Evolutionary conservation across 805 yeast genomes (phyloP), one percentile per base, ranked within the genome.

Genomic region (Sugiyamaella boreocaroliniensis): DNA sequence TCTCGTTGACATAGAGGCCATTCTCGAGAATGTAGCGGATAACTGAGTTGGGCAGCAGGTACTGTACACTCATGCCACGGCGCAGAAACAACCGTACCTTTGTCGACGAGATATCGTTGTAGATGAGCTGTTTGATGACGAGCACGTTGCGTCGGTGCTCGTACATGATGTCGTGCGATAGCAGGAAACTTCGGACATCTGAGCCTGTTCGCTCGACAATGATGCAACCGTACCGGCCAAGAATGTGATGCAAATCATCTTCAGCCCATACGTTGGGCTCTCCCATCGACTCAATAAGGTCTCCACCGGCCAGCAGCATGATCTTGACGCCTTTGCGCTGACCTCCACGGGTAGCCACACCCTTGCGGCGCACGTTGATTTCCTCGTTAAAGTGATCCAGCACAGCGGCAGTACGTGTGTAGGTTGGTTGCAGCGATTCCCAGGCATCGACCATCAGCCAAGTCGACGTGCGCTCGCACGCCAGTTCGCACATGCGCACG

Each of bases 361-460:
- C 99, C 18, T 95, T 90, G 53, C 96, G 74, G 65, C 86, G 87
- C 55, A 89, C 81, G 67, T 93, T 93, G 58, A 93, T 85, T 64
- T 93, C 99, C 64, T 90, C 88, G 69, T 93, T 92, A 71, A 93
- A 93, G 69, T 93, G 99, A 67, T 93, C 99, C 64, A 93, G 76
- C 5, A 93, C 99, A 51, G 89, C 78, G 1, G 98, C 97, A 0
- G 99, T 93, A 60, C 99, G 78, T 26, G 96, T 89, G 68, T 93
- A 93, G 45, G 82, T 77, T 0, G 87, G 86, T 69, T 93, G 99
- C 55, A 93, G 74, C 2, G 95, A 85, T 71, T 93, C 99, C 99
- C 99, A 93, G 0, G 98, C 97, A 68, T 93, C 99, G 29, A 93
- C 99, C 99, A 93, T 93, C 41, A 93, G 76, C 99, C 99, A 93